These are phyloP conservation scores for Hyaloscypha bicolor DNA, from an alignment of 495 filamentous ascomycete species.

Conservation along the genomic window DNA sequence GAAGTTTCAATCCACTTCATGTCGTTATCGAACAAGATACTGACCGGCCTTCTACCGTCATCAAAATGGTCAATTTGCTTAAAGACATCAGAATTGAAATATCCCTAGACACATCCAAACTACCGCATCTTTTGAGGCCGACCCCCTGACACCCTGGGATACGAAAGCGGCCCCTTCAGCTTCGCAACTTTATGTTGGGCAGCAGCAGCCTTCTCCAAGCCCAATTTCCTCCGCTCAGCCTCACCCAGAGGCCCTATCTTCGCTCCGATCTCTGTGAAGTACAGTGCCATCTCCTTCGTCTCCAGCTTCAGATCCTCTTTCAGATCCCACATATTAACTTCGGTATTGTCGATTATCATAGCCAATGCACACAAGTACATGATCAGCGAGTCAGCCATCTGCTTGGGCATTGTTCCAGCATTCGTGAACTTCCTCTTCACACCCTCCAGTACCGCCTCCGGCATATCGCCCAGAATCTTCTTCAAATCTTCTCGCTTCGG, in stretches of 20 bases:
- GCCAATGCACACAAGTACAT: slow-evolving; percentile 70
- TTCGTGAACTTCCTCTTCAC: slow-evolving; percentile 72
- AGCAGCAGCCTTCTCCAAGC: slow-evolving; percentile 62
- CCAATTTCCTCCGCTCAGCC: slow-evolving; percentile 46
- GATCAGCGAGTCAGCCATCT: slow-evolving; percentile 64
- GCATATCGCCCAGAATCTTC: slow-evolving; percentile 48
- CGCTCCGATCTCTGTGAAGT: slow-evolving; percentile 86
- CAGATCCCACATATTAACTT: slow-evolving; percentile 74
- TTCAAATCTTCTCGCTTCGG: slow-evolving; percentile 50
- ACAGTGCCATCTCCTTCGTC: slow-evolving; percentile 60
- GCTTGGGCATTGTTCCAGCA: slow-evolving; percentile 58
- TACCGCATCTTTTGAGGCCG: slow-evolving; percentile 14
- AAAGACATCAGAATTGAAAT: no score
- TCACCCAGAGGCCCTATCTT: slow-evolving; percentile 52
- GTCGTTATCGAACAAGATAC: no score
- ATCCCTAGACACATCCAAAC: neutral
- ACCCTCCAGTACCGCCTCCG: slow-evolving; percentile 66
- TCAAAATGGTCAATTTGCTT: neutral
- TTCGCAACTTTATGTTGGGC: slow-evolving; percentile 63
- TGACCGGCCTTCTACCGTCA: neutral
- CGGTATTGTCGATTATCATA: slow-evolving; percentile 73
- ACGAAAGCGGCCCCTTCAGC: slow-evolving; percentile 77
- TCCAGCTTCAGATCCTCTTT: slow-evolving; percentile 80
- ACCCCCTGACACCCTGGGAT: slow-evolving; percentile 58
- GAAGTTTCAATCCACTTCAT: no score